Base-by-base conservation (phyloP, 345 rosid genomes). In the Combretum micranthum region DNA sequence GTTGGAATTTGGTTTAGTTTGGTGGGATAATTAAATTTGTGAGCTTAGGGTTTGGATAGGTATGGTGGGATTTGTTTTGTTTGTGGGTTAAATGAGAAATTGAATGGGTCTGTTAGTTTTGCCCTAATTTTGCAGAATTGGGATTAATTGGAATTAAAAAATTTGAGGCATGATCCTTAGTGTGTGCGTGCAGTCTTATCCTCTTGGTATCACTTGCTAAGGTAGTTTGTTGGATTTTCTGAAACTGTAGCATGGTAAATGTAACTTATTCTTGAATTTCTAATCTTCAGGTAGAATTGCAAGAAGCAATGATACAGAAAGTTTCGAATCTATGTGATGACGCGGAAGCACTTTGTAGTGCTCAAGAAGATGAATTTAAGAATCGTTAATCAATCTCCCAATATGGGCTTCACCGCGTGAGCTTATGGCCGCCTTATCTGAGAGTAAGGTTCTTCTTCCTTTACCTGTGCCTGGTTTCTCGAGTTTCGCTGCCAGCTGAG, bases 361-460 rank as follows among this genome's bases (percentile, higher is more conserved):
- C 76, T 4, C 81, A 74, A 47, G 77, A 81, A 69, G 86, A 83
- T 49, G 58, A 53, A 14, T 51, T 63, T 14, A 80, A 20, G 73
- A 83, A 44, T 59, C 73, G 0, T 72, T 75, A 25, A 58, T 81
- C 8, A 74, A 81, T 69, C 85, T 86, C 65, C 79, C 77, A 1
- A 60, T 92, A n/a, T 92, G 97, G 98, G 72, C 75, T 47, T 84
- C 95, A 2, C 93, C 95, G 0, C 69, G 32, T 6, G 78, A 75
- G 56, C 81, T 92, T 17, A 76, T 88, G 93, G 73, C 75, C n/a
- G 73, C 85, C 0, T 85, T 92, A 46, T 83, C 80, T 70, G 80
- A 75, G 73, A 77, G 64, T 77, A 75, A 71, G 60, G 64, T 54
- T 42, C 37, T 18, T 57, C 53, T 47, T 5, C 8, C 17, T 59